These are phyloP conservation scores for Tranzscheliella williamsii DNA, from an alignment of 1,284 basidiomycete species.

Conservation along the genomic window DNA sequence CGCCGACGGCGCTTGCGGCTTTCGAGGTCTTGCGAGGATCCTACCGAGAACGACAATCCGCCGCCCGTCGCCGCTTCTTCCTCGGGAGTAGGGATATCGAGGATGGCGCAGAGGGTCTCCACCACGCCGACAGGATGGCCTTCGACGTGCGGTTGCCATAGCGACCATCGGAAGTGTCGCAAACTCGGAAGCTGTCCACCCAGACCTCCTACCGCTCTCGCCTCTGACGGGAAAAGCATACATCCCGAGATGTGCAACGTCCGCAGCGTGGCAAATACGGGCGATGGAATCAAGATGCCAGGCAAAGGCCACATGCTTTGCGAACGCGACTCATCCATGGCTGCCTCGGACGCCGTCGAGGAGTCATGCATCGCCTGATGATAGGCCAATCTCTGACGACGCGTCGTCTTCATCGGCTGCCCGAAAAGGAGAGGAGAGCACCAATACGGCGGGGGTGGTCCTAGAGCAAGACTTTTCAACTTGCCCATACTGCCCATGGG, in stretches of 20 bases:
- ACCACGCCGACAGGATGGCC: slow-evolving; percentile 39
- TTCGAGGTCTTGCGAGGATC: slow-evolving; percentile 28
- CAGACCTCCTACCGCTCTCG: slow-evolving; percentile 34
- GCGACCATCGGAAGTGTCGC: slow-evolving; percentile 42
- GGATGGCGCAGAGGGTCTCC: slow-evolving; percentile 32
- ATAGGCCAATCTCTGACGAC: slow-evolving; percentile 22
- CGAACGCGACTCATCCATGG: slow-evolving; percentile 19
- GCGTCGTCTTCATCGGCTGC: slow-evolving; percentile 34
- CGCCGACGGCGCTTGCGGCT: slow-evolving; percentile 25
- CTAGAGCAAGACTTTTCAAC: slow-evolving; percentile 41
- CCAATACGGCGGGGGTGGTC: slow-evolving; percentile 47
- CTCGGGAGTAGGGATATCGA: slow-evolving; percentile 38
- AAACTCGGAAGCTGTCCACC: slow-evolving; percentile 35
- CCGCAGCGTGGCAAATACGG: slow-evolving; percentile 31
- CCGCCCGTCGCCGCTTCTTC: slow-evolving; percentile 29
- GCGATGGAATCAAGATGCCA: slow-evolving; percentile 31
- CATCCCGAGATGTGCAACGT: slow-evolving; percentile 44
- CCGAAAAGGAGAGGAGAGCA: slow-evolving; percentile 43
- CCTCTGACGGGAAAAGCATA: slow-evolving; percentile 46
- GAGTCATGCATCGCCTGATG: slow-evolving; percentile 28
- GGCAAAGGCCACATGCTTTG: slow-evolving; percentile 33
- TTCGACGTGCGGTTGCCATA: slow-evolving; percentile 42
- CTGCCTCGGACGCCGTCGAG: slow-evolving; percentile 7
- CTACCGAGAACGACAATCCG: background rate
- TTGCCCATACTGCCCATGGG: slow-evolving; percentile 40